phyloP scores from a whole-genome alignment of 208 protist species.

The Trypanosoma platydactyli region DNA sequence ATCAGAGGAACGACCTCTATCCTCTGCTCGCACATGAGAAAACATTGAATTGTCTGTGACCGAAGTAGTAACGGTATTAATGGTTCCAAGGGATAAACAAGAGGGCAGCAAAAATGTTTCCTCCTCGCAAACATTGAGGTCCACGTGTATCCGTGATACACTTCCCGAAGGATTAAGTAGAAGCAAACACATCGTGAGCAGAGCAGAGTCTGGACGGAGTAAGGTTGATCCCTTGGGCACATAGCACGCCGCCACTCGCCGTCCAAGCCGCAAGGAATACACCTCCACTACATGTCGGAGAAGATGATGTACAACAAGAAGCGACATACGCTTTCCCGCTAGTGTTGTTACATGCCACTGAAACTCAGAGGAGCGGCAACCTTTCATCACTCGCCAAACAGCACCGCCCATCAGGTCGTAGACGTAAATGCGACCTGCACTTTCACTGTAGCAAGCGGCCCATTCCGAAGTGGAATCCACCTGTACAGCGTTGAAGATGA shows the following conservation, averaged over 20 bases:
- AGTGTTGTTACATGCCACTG: conserved; percentile 54
- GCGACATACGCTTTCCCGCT: conserved; percentile 37
- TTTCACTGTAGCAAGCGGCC: conserved; percentile 51
- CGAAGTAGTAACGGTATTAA: no score
- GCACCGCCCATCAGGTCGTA: conserved; percentile 48
- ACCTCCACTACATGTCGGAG: conserved; percentile 72
- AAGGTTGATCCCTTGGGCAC: conserved; percentile 56
- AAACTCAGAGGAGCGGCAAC: conserved; percentile 70
- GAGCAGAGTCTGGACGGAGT: conserved; percentile 33
- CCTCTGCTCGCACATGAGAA: not conserved
- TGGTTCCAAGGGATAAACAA: no score
- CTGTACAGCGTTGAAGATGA: conserved; percentile 41
- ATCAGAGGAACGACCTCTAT: not conserved
- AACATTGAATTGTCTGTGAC: not conserved
- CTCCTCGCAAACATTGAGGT: conserved; percentile 16
- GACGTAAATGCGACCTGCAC: conserved; percentile 67
- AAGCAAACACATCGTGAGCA: conserved; percentile 10
- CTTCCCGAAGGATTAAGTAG: conserved; percentile 28
- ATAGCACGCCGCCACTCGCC: conserved; percentile 58
- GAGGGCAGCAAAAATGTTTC: not conserved
- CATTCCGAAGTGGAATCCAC: conserved; percentile 75
- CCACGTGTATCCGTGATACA: conserved; percentile 21
- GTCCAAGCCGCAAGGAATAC: conserved; percentile 53
- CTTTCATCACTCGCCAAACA: conserved; percentile 61
- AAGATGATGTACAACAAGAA: conserved; percentile 72